phyloP scores from a whole-genome alignment of 2,329 filamentous ascomycete genomes.

The Zopfia rhizophila region DNA sequence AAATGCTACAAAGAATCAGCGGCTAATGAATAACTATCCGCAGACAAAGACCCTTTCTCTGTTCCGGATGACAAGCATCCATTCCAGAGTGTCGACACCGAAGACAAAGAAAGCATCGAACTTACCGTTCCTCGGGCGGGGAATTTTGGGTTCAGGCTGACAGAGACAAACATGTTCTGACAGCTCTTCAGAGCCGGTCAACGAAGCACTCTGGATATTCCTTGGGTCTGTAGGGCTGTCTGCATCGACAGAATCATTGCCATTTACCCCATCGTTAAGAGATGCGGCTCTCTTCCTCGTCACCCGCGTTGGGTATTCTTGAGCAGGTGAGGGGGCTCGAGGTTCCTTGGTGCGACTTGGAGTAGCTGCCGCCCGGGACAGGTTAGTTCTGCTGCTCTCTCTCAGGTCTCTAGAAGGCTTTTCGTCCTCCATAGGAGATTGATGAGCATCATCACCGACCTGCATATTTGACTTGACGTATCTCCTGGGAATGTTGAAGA shows the following conservation, averaged over 20 bases:
- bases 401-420: conserved; percentile 34
- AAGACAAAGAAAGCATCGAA: conserved; percentile 33
- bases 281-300: conserved; percentile 38
- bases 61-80: conserved; percentile 25
- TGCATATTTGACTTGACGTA: conserved; percentile 49
- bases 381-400: conserved; percentile 42
- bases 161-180: conserved; percentile 71
- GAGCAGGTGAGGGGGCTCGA: conserved; percentile 23
- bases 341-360: conserved; percentile 31
- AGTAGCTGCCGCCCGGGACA: conserved; percentile 34
- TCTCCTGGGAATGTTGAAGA: conserved; percentile 47
- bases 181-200: conserved; percentile 40
- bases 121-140: conserved; percentile 76
- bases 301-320: conserved; percentile 29
- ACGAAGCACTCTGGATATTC: conserved; percentile 37
- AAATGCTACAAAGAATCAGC: conserved; percentile 74
- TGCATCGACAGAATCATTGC: conserved; percentile 21
- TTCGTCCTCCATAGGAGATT: conserved; percentile 32
- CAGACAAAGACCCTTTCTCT: conserved; percentile 47
- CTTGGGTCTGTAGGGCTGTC: conserved; percentile 32
- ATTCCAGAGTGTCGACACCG: conserved; percentile 8
- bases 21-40: conserved; percentile 27
- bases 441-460: conserved; percentile 26
- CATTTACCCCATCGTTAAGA: conserved; percentile 30
- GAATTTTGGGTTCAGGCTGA: conserved; percentile 76